A percentile compares a stretch with the other conserved stretches of the same genome.
Conservation (phyloP, 768 basidiomycete genomes). For the Tulasnella calospora region DNA sequence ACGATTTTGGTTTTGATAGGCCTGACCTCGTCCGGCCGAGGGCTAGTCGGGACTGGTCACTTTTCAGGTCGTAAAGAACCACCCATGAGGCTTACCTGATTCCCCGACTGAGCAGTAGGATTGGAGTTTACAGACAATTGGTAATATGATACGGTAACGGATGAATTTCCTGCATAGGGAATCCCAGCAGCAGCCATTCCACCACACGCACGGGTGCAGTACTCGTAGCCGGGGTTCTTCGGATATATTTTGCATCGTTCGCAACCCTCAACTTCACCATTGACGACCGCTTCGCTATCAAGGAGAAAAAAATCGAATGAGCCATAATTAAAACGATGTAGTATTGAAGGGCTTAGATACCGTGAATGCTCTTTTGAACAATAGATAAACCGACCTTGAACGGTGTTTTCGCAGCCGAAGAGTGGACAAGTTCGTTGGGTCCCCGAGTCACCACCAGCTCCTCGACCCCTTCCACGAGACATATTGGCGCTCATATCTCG, state of each 20-base stretch:
- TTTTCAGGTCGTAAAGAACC: not conserved
- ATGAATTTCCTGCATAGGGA: not conserved
- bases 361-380: not conserved
- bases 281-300: not conserved
- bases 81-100: not conserved
- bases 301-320: too few relatives aligned
- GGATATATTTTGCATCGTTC: not conserved
- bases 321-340: too few relatives aligned
- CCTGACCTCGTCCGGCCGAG: not conserved
- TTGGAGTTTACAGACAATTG: not conserved
- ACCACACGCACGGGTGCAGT: not conserved
- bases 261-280: conserved; percentile 3
- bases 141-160: not conserved
- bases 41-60: not conserved
- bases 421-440: not conserved
- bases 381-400: not conserved
- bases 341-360: not conserved
- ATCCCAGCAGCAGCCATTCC: not conserved
- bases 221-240: conserved; percentile 14
- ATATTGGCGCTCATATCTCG: not conserved
- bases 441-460: not conserved
- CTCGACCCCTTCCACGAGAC: not conserved
- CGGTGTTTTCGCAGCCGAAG: not conserved
- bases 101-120: not conserved
- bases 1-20: not conserved